Percentiles rank a stretch among this genome's conserved stretches.
These are phyloP conservation scores for Quercus variabilis DNA, from an alignment of 306 rosid genomes.

Conservation along the genomic window DNA sequence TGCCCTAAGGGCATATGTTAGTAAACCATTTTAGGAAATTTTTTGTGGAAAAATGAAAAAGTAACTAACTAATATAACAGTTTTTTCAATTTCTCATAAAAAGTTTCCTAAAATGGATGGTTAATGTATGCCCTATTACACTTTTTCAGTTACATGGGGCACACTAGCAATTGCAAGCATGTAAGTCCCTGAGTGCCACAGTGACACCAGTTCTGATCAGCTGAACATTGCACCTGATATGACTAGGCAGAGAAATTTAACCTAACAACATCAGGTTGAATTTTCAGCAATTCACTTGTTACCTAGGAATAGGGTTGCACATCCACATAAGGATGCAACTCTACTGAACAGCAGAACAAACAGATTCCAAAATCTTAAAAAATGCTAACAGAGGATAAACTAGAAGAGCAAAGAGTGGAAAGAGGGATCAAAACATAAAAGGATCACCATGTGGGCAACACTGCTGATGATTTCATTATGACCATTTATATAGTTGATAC, in stretches of 20 bases:
- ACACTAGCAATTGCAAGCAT: not conserved
- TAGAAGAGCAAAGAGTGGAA: not conserved
- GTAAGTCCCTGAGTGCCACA: not conserved
- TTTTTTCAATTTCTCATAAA: no score
- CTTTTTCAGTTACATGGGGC: not conserved
- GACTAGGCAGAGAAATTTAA: not conserved
- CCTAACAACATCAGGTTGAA: no score
- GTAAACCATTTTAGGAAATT: no score
- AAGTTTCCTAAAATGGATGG: no score
- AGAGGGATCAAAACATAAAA: not conserved
- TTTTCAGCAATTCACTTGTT: not conserved
- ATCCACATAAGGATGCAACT: not conserved
- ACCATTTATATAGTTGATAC: not conserved
- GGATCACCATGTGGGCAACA: not conserved
- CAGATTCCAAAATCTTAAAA: not conserved
- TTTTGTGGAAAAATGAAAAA: no score
- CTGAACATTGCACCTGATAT: not conserved
- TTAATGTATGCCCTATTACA: not conserved
- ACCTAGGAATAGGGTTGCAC: not conserved
- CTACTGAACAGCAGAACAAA: not conserved
- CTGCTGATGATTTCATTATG: not conserved
- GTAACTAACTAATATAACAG: no score
- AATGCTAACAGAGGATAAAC: not conserved
- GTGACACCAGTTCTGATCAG: not conserved
- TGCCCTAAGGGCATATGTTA: no score